Evolutionary conservation across 805 yeast genomes (phyloP), one percentile per base, ranked within the genome.

Genomic region (Metschnikowia cubensis): DNA sequence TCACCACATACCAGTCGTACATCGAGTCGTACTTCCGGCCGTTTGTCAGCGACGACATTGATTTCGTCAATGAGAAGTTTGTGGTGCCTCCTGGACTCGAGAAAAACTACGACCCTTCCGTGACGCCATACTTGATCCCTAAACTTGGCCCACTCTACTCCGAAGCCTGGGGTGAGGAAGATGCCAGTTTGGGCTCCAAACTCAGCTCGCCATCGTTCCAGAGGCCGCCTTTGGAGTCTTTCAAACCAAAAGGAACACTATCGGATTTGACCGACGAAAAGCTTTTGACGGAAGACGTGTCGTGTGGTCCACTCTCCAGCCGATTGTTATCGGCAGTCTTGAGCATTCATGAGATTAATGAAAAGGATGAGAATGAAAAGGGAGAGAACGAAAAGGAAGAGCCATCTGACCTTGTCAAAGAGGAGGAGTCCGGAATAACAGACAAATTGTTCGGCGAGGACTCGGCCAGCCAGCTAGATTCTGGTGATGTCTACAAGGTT

Each of bases 301-400:
- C 96, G 0, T 85, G 96, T 64, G 99, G 99, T 0, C 98, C 99
- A 1, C 74, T 92, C 34, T 85, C 95, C 0, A 84, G 91, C 21
- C 77, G 99, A 51, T 72, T 92, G 41, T 65, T 92, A 47, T 81
- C 96, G 4, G 98, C 97, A 0, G 75, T 92, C 10, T 69, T 90
- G 49, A 75, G 79, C 55, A 78, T 79, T 21, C 59, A 62, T 20
- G 59, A 54, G 21, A 53, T 53, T 1, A 58, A 56, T 14, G 69
- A 61, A 6, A 60, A 51, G 29, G 60, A 56, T 15, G 58, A 38
- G 4, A 61, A 52, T 7, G 60, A 39, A 11, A 39, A 21, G 34
- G 42, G 49, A 7, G 63, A 53, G 3, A 59, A 58, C 17, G 63
- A 57, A 18, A 62, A 41, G 11, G 55, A 46, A 4, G 50, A 42